Base-by-base conservation (phyloP, 1,139 yeast species). In the Geotrichum australiense region DNA sequence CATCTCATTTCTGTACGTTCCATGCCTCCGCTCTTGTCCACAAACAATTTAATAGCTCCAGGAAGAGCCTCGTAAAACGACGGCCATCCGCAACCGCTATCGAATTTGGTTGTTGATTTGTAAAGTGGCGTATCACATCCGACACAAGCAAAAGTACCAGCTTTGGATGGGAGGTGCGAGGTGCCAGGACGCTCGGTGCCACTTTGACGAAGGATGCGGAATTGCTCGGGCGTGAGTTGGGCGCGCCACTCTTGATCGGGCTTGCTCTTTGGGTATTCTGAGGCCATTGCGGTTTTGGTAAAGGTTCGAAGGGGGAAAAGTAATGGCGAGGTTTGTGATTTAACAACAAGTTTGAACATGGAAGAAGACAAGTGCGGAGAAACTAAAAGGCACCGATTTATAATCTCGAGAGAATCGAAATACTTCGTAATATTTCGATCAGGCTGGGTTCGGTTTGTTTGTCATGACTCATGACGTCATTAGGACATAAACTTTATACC, bases 41-140 rank as follows among this genome's bases (percentile, higher is more conserved):
- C 71, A 49, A 71, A 64, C 11, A 81, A 68, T 23, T 63, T 71
- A 35, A 91, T 70, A 1, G 95, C 71, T 0, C 87, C 89, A 0
- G 95, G 94, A 39, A 89, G 66, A 3, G 94, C 96, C 45, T 84
- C 81, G 59, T 80, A 89, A 62, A 91, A 91, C 0, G 96, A 87
- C 0, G 98, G 98, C 98, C 98, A 91, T 2, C 98, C 98, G 62
- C 98, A 91, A 43, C 86, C 87, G 16, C 94, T 76, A 46, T 80
- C 78, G 55, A 93, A 91, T 63, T 91, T 91, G 11, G 96, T 74
- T 35, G 71, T 69, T 26, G 95, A 79, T 49, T 73, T 72, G 62
- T 91, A 91, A 30, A 91, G 65, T 6, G 96, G 95, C 37, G 73
- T 68, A 38, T 70, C 72, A 60, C 98, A 91, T 8, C 80, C 97